A percentile compares a stretch with the other conserved stretches of the same genome.
phyloP scores from a whole-genome alignment of 148 eudicot genomes.

The Spergularia bocconei region DNA sequence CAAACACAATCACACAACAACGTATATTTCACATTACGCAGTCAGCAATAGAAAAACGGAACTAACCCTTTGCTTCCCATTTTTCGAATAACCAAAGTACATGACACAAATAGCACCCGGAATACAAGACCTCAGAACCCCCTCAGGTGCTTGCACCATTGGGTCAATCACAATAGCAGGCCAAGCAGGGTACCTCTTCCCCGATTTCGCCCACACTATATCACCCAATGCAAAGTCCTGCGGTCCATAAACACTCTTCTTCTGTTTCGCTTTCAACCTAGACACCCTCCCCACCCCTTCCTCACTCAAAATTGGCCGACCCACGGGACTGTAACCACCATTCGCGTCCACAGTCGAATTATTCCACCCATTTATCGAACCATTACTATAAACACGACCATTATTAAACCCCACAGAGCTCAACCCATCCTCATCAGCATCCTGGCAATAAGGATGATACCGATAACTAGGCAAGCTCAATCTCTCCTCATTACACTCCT shows the following conservation, averaged over 20 bases:
- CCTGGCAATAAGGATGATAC: conserved; percentile 46
- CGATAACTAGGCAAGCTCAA: conserved; percentile 39
- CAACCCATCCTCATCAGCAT: conserved; percentile 38
- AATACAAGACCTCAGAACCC: conserved; percentile 51
- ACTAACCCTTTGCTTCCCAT: conserved; percentile 57
- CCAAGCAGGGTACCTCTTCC: conserved; percentile 73
- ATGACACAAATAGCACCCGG: conserved; percentile 64
- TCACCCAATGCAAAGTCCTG: conserved; percentile 56
- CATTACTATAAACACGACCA: conserved; percentile 27
- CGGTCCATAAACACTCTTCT: conserved; percentile 39
- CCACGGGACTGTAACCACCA: conserved; percentile 25
- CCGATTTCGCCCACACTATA: conserved; percentile 70
- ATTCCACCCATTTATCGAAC: conserved; percentile 26
- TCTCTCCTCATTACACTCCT: conserved; percentile 32
- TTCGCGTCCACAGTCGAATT: conserved; percentile 25
- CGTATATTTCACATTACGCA: neutral
- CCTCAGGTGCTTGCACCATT: conserved; percentile 53
- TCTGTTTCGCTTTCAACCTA: conserved; percentile 25
- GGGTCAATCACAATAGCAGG: conserved; percentile 70
- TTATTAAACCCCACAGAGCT: conserved; percentile 26
- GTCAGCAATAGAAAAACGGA: neutral
- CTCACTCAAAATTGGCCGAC: conserved; percentile 13
- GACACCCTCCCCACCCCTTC: conserved; percentile 23
- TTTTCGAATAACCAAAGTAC: conserved; percentile 60
- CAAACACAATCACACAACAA: neutral